Evolutionary conservation across 2,329 filamentous ascomycete genomes (phyloP).

Genomic region (Dichotomopilus funicola): DNA sequence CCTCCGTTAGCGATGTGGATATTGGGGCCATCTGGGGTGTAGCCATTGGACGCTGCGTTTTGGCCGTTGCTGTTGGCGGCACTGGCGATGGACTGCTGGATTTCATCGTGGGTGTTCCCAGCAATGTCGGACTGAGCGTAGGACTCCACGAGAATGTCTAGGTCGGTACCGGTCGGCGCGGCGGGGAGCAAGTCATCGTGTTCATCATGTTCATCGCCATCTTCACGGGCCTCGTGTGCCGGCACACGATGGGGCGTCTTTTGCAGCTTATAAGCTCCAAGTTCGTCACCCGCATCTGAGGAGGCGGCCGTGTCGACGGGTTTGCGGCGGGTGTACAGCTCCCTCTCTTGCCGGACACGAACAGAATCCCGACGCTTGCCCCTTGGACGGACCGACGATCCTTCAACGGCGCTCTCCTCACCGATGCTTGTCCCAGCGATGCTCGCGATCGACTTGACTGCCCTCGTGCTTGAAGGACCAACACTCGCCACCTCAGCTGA

Average conservation of each 20-base stretch:
- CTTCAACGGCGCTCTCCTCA: conserved; percentile 57
- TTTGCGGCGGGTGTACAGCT: conserved; percentile 80
- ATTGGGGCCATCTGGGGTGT: conserved; percentile 40
- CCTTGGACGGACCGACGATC: conserved; percentile 58
- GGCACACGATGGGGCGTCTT: conserved; percentile 37
- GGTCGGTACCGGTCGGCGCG: conserved; percentile 62
- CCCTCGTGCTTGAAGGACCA: conserved; percentile 77
- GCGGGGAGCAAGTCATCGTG: conserved; percentile 54
- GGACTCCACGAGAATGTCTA: conserved; percentile 72
- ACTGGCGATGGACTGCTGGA: conserved; percentile 58
- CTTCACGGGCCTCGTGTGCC: conserved; percentile 40
- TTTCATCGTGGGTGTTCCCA: conserved; percentile 67
- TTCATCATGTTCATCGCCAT: conserved; percentile 50
- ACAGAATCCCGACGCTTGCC: conserved; percentile 72
- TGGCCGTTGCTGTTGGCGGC: conserved; percentile 62
- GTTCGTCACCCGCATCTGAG: conserved; percentile 49
- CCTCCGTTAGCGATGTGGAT: conserved; percentile 47
- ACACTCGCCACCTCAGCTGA: conserved; percentile 56
- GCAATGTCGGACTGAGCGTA: conserved; percentile 77
- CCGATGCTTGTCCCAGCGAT: conserved; percentile 63
- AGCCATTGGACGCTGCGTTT: conserved; percentile 44
- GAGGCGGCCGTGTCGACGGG: conserved; percentile 56
- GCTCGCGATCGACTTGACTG: conserved; percentile 86
- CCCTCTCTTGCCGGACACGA: conserved; percentile 77
- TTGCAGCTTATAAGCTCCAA: conserved; percentile 46